Percentiles rank a stretch among this genome's conserved stretches.
These are phyloP conservation scores for Saccharomycopsis microspora DNA, from an alignment of 805 yeast genomes.

Conservation along the genomic window DNA sequence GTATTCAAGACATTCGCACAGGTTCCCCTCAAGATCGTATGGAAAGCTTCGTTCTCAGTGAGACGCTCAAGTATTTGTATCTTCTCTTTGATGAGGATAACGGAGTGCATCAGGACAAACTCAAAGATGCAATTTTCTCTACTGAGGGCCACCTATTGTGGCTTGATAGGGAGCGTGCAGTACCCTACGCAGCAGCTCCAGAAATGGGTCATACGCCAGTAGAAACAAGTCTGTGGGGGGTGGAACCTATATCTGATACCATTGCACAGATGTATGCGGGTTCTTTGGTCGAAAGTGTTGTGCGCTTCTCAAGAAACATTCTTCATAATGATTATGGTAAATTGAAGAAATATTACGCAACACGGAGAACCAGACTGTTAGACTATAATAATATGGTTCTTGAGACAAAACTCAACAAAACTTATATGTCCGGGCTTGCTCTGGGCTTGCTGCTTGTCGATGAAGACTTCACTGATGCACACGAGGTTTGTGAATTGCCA, in stretches of 20 bases:
- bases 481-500: conserved; percentile 15
- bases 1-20: conserved; percentile 54
- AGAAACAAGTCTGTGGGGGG: conserved; percentile 6
- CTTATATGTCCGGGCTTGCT: conserved; percentile 5
- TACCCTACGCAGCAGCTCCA: conserved; percentile 18
- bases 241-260: conserved; percentile 1
- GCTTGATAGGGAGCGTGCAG: conserved; percentile 33
- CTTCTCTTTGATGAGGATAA: conserved; percentile 66
- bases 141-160: conserved; percentile 93
- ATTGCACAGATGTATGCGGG: too few species aligned
- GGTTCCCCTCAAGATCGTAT: conserved; percentile 64
- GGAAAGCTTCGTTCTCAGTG: conserved; percentile 88
- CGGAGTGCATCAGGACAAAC: conserved; percentile 30
- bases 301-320: too few species aligned
- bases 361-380: neutral
- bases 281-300: too few species aligned
- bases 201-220: conserved; percentile 8
- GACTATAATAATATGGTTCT: neutral
- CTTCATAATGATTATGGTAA: neutral
- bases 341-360: neutral
- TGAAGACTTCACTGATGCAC: conserved; percentile 2
- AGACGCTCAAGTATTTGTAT: conserved; percentile 75
- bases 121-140: conserved; percentile 41
- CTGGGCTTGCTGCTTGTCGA: conserved; percentile 17
- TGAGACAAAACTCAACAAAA: conserved; percentile 3